Base-by-base conservation (phyloP, 148 eudicot genomes). In the Tetragonia tetragonoides region DNA sequence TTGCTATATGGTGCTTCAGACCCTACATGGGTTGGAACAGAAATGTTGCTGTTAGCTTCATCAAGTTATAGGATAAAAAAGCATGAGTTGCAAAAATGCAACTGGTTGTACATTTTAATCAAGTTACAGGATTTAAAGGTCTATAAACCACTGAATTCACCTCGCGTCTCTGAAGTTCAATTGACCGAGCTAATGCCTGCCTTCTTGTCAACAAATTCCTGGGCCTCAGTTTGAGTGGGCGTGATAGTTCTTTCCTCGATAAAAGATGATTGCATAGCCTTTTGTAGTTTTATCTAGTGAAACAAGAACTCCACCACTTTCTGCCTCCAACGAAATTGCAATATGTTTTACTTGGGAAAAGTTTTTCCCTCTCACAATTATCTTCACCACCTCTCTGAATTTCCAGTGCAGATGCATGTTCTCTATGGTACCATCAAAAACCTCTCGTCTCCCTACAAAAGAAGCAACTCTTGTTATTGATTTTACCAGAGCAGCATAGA, bases 391-490 rank as follows among this genome's bases (percentile, higher is more conserved):
- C 87, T 94, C 98, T 66, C 98, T 84, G 78, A 81, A 90, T 80
- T 90, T 94, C 98, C 98, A 94, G 75, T 92, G 97, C 68, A 94
- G 76, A 83, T 94, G 98, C 85, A 94, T 92, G 84, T 92, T 94
- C 77, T 92, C 90, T 60, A 94, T 79, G 28, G 95, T 92, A 72
- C 97, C 98, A 79, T 88, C 91, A 83, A 90, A 94, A 60, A 94
- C 82, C 46, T 85, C 94, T 85, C 97, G 84, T 79, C 93, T 90
- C 78, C 98, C 98, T 91, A 68, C 46, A 57, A 79, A 28, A 68
- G 34, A 70, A 69, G 73, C 57, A 60, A 78, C 44, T 61, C 56
- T 24, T 56, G 69, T 39, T 61, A 79, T n/a, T 76, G 24, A 75
- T 53, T 78, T 44, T 28, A 11, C 34, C 5, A 53, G 20, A 24